Evolutionary conservation across 2,329 filamentous ascomycete species (phyloP), one percentile per base, ranked within the genome.

Genomic region (Aureobasidium uvarum): DNA sequence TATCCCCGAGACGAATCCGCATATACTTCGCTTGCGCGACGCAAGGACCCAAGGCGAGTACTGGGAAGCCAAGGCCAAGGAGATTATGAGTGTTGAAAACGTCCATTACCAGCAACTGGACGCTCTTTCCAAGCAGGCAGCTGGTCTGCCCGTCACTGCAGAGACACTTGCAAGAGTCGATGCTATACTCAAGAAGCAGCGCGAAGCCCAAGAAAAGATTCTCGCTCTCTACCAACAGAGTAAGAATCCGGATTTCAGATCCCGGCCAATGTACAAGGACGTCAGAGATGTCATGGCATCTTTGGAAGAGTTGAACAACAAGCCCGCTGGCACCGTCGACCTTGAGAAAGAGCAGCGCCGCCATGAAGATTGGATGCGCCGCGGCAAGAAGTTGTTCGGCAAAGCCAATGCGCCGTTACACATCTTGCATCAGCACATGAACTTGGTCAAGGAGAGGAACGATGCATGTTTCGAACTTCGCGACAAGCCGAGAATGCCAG

Each of bases 331-430:
- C 2, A 96, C 94, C 0, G 84, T 96, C 39, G 95, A 99, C 72
- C 84, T 99, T 5, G 95, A 99, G 74, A 93, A 92, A 69, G 92
- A 98, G 75, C 90, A 95, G 69, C 96, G 95, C 74, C 87, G 91
- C 8, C 95, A 98, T 70, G 95, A 99, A 75, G 95, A 99, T 76
- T 99, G 95, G 95, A 99, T 99, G 94, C 86, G 95, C 38, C 92
- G 92, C 72, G 95, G 95, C 59, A 99, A 99, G 80, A 97, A 97
- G 76, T 80, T 99, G 0, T 99, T 99, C 73, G 95, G 95, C 62
- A 99, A 99, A 77, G 95, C 95, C 1, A 99, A 99, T 74, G 95
- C 95, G 1, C 95, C 95, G 1, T 81, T 99, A 14, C 95, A 99
- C 76, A 99, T 99, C 69, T 83, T 99, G 33, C 95, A 94, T 73